A percentile compares a stretch with the other conserved stretches of the same genome.
Conservation (phyloP, 163 green algal species). For the Chlamydomonas reinhardtii region DNA sequence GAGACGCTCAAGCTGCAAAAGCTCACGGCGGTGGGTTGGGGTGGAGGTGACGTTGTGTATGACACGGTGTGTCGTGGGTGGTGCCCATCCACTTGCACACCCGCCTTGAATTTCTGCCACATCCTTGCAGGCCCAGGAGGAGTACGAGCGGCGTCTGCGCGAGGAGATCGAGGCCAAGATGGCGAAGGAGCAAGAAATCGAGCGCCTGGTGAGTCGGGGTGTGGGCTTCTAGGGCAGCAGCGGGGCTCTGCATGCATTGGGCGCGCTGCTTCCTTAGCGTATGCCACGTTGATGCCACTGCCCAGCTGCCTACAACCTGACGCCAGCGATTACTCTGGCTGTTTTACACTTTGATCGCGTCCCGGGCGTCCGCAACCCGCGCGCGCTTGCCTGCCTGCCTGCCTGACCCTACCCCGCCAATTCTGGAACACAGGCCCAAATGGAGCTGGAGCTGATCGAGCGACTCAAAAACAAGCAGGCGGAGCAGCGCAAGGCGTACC, state of each 20-base stretch:
- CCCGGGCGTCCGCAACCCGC: too few relatives aligned
- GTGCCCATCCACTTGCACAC: too few relatives aligned
- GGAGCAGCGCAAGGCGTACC: constrained; percentile 71
- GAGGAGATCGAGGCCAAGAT: constrained; percentile 73
- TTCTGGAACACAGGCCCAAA: constrained; percentile 57
- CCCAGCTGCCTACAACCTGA: too few relatives aligned
- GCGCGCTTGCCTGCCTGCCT: too few relatives aligned
- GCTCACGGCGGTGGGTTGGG: constrained; percentile 48
- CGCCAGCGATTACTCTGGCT: too few relatives aligned
- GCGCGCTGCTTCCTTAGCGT: background rate
- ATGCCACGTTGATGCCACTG: background rate
- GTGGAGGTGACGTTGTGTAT: background rate
- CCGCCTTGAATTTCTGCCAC: too few relatives aligned
- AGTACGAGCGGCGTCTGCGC: constrained; percentile 73
- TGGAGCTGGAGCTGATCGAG: constrained; percentile 82
- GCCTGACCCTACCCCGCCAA: too few relatives aligned
- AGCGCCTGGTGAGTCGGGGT: constrained; percentile 64
- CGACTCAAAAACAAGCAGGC: constrained; percentile 74
- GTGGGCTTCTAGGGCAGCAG: background rate
- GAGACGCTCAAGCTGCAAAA: constrained; percentile 57
- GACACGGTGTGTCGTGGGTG: too few relatives aligned
- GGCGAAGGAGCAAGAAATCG: constrained; percentile 77
- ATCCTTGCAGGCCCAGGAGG: constrained; percentile 69
- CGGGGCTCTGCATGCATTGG: background rate
- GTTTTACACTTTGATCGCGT: too few relatives aligned